Evolutionary conservation across 139 green algal genomes (phyloP).

Genomic region (Tetradesmus lagerheimii): DNA sequence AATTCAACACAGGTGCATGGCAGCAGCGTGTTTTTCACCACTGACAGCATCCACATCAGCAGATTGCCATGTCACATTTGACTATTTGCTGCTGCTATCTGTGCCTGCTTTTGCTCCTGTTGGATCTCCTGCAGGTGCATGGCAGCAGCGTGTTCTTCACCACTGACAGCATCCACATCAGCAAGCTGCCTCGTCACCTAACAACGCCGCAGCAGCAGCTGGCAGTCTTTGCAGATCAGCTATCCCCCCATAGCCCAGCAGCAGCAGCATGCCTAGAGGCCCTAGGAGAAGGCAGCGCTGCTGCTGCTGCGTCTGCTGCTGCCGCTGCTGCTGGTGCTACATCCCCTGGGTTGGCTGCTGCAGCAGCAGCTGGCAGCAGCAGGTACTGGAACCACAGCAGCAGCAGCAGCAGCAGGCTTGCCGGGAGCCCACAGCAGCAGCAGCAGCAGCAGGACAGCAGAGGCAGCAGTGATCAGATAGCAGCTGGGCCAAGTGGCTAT

Average conservation of each 20-base stretch:
- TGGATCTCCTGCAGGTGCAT: constrained; percentile 47
- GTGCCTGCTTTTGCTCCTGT: not conserved
- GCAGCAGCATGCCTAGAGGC: constrained; percentile 56
- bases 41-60: constrained; percentile 73
- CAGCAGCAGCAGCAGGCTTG: not conserved
- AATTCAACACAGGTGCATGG: constrained; percentile 7
- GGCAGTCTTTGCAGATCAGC: constrained; percentile 64
- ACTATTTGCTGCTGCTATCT: not conserved
- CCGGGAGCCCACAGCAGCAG: not conserved
- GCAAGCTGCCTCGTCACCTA: constrained; percentile 52
- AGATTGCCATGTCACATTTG: constrained; percentile 36
- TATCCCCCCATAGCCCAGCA: constrained; percentile 54
- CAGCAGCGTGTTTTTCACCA: constrained; percentile 47
- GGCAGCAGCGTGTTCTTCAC: constrained; percentile 49
- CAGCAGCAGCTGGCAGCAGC: constrained; percentile 8
- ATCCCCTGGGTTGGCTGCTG: not conserved
- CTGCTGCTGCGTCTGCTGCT: not conserved
- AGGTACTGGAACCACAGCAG: not conserved
- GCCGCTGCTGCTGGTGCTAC: not conserved
- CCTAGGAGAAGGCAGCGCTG: not conserved
- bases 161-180: constrained; percentile 74
- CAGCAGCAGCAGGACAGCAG: not conserved
- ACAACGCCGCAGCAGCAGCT: constrained; percentile 66
- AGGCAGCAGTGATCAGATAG: not conserved
- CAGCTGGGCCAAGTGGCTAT: not conserved